Percentiles rank a stretch among this genome's conserved stretches.
Conservation (phyloP, 495 filamentous ascomycete species). For the Trypethelium eluteriae region DNA sequence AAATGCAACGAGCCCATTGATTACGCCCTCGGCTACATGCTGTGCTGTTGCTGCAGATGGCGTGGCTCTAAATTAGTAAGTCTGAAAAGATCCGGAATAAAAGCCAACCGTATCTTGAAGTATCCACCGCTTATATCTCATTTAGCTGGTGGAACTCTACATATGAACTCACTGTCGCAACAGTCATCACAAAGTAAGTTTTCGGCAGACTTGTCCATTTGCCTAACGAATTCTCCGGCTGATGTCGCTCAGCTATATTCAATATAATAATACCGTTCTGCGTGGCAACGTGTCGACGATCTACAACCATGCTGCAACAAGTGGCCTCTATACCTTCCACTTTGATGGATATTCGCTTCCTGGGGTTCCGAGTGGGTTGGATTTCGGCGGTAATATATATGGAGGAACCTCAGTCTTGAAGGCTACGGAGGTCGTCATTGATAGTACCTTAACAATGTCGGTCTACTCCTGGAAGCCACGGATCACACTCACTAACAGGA, state of each 20-base stretch:
- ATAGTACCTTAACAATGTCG: not conserved
- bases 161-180: constrained; percentile 4
- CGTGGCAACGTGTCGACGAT: not conserved
- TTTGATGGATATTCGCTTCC: not conserved
- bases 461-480: not conserved
- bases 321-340: not conserved
- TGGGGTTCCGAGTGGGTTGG: not conserved
- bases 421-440: not conserved
- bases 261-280: constrained; percentile 6
- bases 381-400: not conserved
- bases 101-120: not conserved
- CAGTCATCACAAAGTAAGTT: constrained; percentile 8
- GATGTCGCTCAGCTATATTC: not conserved
- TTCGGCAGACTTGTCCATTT: not conserved
- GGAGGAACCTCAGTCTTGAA: not conserved
- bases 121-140: not conserved
- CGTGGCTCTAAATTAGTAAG: not conserved
- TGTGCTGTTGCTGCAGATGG: constrained; percentile 1
- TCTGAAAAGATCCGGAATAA: not conserved
- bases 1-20: not conserved
- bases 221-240: not conserved
- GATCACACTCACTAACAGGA: not conserved
- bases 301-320: not conserved
- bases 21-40: not conserved
- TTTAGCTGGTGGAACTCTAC: not conserved